Percentiles rank a stretch among this genome's conserved stretches.
phyloP scores from a whole-genome alignment of 495 filamentous ascomycete species.

The Xanthoparmelia taractica region DNA sequence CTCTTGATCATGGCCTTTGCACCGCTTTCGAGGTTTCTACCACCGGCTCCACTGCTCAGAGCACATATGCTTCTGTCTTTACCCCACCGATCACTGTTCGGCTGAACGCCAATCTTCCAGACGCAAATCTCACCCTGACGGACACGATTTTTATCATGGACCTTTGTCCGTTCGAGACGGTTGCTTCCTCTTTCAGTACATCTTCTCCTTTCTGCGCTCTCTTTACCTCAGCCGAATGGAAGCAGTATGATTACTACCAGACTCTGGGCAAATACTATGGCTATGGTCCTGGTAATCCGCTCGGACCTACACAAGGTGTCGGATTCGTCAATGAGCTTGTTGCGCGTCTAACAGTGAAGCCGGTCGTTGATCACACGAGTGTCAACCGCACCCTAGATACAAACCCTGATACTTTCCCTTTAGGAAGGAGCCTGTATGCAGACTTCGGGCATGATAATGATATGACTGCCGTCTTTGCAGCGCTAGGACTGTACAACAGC shows the following conservation, averaged over 20 bases:
- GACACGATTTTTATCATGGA: slow-evolving; percentile 71
- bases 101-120: slow-evolving; percentile 53
- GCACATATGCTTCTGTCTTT: slow-evolving; percentile 49
- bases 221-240: slow-evolving; percentile 64
- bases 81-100: slow-evolving; percentile 52
- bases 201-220: slow-evolving; percentile 56
- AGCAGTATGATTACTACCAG: slow-evolving; percentile 67
- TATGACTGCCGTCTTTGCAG: slow-evolving; percentile 63
- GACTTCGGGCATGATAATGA: slow-evolving; percentile 89
- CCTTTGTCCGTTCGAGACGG: slow-evolving; percentile 72
- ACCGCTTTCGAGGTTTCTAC: slow-evolving; percentile 48
- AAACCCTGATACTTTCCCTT: slow-evolving; percentile 55
- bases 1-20: slow-evolving; percentile 66
- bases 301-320: slow-evolving; percentile 74
- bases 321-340: slow-evolving; percentile 80
- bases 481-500: slow-evolving; percentile 64
- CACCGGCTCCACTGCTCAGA: slow-evolving; percentile 43
- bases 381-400: slow-evolving; percentile 67
- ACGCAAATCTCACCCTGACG: slow-evolving; percentile 47
- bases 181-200: slow-evolving; percentile 42
- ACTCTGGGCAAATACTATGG: slow-evolving; percentile 74
- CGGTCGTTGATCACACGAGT: slow-evolving; percentile 61
- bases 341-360: slow-evolving; percentile 59
- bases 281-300: slow-evolving; percentile 62
- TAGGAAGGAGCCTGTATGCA: slow-evolving; percentile 59